These are phyloP conservation scores for Penicillium corylophilum DNA, from an alignment of 2,329 filamentous ascomycete species.

Conservation along the genomic window DNA sequence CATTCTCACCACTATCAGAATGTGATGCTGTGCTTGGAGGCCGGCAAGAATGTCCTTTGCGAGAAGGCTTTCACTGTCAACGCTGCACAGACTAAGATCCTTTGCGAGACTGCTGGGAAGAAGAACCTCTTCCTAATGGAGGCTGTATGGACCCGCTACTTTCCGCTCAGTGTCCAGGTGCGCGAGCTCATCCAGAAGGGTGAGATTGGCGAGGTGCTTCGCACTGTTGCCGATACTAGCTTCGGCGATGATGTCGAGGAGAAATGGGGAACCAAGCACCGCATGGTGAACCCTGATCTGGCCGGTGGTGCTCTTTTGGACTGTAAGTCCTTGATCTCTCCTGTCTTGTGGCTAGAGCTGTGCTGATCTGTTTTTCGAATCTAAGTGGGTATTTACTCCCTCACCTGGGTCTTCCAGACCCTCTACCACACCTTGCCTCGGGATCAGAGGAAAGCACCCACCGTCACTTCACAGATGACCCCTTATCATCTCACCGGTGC, in stretches of 20 bases:
- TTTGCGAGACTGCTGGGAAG: conserved; percentile 68
- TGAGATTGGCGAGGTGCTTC: conserved; percentile 58
- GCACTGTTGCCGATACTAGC: conserved; percentile 61
- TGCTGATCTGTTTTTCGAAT: neutral
- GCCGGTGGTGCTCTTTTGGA: conserved; percentile 82
- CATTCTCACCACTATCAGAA: conserved; percentile 95
- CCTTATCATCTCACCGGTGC: conserved; percentile 71
- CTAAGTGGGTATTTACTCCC: conserved; percentile 74
- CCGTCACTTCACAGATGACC: conserved; percentile 64
- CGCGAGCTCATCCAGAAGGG: conserved; percentile 56
- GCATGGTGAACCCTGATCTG: conserved; percentile 80
- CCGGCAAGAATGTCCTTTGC: conserved; percentile 84
- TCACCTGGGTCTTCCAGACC: conserved; percentile 89
- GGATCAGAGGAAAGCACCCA: conserved; percentile 63
- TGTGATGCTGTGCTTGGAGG: conserved; percentile 76
- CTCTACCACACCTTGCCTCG: conserved; percentile 75
- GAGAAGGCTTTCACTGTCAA: conserved; percentile 90
- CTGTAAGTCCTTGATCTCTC: conserved; percentile 37
- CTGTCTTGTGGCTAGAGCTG: too few relatives aligned
- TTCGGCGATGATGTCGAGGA: conserved; percentile 62
- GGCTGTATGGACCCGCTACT: conserved; percentile 86
- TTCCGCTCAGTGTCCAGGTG: conserved; percentile 76
- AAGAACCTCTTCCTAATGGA: conserved; percentile 80
- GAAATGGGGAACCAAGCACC: conserved; percentile 61
- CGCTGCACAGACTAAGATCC: conserved; percentile 69